Base-by-base conservation (phyloP, 495 filamentous ascomycete species). In the Thermothielavioides terrestris region DNA sequence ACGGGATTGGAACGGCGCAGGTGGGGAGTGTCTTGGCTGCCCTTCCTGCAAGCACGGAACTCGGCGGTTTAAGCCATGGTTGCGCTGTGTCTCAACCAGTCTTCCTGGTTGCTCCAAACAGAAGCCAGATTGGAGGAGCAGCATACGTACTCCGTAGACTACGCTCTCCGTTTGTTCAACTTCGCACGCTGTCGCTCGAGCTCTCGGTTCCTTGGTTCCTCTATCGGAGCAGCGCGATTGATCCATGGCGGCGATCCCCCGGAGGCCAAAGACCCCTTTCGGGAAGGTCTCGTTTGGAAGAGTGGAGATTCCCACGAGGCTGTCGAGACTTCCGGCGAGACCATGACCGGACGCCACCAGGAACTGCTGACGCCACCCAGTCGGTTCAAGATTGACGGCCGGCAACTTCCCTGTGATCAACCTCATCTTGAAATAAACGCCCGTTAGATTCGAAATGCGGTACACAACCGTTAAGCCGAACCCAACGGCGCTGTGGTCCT, bases 1-100 rank as follows among this genome's bases (percentile, higher is more conserved):
- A 30, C 37, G 50, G 50, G 50, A 46, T 21, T 40, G 39, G n/a
- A 45, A 42, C 46, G 53, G 53, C 36, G 47, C 35, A 23, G 32
- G 41, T 32, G 39, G 52, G 14, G 31, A 6, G 1, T 37, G 54
- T 57, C 45, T 48, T 35, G 45, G 34, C 6, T 30, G 10, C 26
- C 32, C 25, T 30, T 8, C 28, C 28, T 28, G 34, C 44, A 34
- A 34, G 15, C 20, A 23, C 34, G 3, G 44, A n/a, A 28, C 34
- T 14, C 42, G n/a, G 32, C 36, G 22, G 9, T 9, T 26, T 22
- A 25, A 35, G 26, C 17, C 28, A 34, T 45, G 7, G 42, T 15
- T 45, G 12, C 30, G 2, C 5, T 8, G 6, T 21, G 31, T 34
- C 11, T 34, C 10, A 10, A 28, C 31, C 31, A 6, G 3, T 34